A percentile compares a stretch with the other conserved stretches of the same genome.
Conservation (phyloP, 1,284 basidiomycete genomes). For the Papiliotrema laurentii region DNA sequence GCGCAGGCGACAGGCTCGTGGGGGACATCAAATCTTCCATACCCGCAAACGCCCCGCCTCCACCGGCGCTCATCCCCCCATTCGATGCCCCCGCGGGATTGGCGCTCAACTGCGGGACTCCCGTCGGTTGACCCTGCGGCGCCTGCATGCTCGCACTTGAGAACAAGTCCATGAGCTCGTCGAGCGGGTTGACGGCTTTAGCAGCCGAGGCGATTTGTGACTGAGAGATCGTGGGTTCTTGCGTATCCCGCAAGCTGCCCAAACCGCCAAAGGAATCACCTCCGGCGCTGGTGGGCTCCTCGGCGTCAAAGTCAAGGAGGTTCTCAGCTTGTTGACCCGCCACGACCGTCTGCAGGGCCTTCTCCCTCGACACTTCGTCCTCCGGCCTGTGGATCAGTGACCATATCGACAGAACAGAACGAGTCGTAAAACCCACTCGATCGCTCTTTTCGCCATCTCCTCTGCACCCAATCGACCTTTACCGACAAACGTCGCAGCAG, state of each 20-base stretch:
- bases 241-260: not conserved
- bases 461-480: slow-evolving; percentile 79
- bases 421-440: slow-evolving; percentile 58
- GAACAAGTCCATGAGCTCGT: slow-evolving; percentile 86
- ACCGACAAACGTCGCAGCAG: slow-evolving; percentile 84
- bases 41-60: not conserved
- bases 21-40: slow-evolving; percentile 16
- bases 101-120: slow-evolving; percentile 9
- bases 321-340: slow-evolving; percentile 90
- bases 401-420: too few species aligned
- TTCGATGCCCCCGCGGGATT: not conserved
- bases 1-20: slow-evolving; percentile 3
- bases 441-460: slow-evolving; percentile 64
- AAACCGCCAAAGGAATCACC: not conserved
- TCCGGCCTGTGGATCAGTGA: slow-evolving; percentile 59
- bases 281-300: slow-evolving; percentile 50
- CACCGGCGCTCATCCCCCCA: not conserved
- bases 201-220: slow-evolving; percentile 35
- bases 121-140: slow-evolving; percentile 17
- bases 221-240: slow-evolving; percentile 16
- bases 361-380: slow-evolving; percentile 62
- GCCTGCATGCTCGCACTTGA: slow-evolving; percentile 53
- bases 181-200: slow-evolving; percentile 67
- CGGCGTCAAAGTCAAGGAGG: slow-evolving; percentile 81
- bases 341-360: slow-evolving; percentile 81